A percentile compares a stretch with the other conserved stretches of the same genome.
Evolutionary conservation across 805 yeast species (phyloP).

Genomic region (Candida gorgasii): DNA sequence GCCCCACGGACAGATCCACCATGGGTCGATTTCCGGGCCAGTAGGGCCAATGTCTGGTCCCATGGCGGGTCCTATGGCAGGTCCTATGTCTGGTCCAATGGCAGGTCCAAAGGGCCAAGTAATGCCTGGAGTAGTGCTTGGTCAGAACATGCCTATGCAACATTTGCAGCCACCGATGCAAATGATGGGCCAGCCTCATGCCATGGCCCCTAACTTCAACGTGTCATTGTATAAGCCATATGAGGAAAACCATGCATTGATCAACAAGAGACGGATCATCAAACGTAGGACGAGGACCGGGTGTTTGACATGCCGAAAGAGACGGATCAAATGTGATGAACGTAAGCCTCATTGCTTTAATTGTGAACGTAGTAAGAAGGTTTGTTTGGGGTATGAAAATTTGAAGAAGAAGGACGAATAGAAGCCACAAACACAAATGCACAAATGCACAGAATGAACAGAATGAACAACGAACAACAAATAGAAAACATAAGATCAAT

Average conservation of each 20-base stretch:
- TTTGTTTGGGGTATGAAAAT: slow-evolving; percentile 65
- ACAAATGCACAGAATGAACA: too few species aligned
- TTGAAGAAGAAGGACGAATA: slow-evolving; percentile 10
- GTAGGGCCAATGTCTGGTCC: background rate
- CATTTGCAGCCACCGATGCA: slow-evolving; percentile 7
- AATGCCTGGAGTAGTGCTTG: background rate
- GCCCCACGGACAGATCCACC: background rate
- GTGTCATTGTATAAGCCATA: slow-evolving; percentile 14
- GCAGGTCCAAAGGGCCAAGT: background rate
- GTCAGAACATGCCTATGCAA: slow-evolving; percentile 2
- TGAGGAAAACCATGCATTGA: slow-evolving; percentile 17
- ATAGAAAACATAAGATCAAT: too few species aligned
- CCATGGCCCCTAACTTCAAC: slow-evolving; percentile 3
- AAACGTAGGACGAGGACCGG: slow-evolving; percentile 73
- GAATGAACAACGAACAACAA: background rate
- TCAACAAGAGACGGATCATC: slow-evolving; percentile 42
- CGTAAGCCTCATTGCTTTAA: slow-evolving; percentile 67
- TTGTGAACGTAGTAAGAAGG: slow-evolving; percentile 63
- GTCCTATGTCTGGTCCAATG: background rate
- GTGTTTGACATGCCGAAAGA: slow-evolving; percentile 68
- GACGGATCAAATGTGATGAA: slow-evolving; percentile 78
- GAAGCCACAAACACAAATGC: too few species aligned
- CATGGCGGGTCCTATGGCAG: background rate
- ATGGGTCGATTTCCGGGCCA: background rate
- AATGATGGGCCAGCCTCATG: background rate